Percentiles rank a stretch among this genome's conserved stretches.
These are phyloP conservation scores for Aureobasidium sp. DNA, from an alignment of 2,329 filamentous ascomycete genomes.

Conservation along the genomic window DNA sequence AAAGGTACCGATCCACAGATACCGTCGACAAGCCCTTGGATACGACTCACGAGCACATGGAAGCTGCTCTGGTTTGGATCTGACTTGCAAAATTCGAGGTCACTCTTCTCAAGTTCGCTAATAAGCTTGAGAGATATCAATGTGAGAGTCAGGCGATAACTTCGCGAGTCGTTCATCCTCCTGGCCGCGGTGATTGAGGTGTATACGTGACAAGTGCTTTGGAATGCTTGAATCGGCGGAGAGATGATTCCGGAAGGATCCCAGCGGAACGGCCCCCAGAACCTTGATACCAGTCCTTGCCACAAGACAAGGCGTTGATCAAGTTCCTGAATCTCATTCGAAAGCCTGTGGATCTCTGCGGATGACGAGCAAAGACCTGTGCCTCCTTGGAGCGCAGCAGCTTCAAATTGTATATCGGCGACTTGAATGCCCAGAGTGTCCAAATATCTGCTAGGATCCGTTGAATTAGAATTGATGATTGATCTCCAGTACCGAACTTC, in stretches of 20 bases:
- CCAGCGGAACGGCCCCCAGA: neutral
- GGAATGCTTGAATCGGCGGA: neutral
- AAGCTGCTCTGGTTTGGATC: neutral
- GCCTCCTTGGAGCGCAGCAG: neutral
- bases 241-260: neutral
- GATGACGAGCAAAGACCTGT: neutral
- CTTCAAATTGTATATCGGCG: neutral
- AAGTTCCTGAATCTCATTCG: neutral
- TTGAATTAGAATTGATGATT: neutral
- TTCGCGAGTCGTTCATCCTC: neutral
- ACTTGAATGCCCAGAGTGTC: neutral
- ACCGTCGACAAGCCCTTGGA: neutral
- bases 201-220: neutral
- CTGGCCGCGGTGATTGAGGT: neutral
- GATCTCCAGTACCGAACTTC: constrained; percentile 1
- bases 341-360: neutral
- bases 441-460: neutral
- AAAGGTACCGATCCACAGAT: neutral
- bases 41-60: neutral
- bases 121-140: neutral
- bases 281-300: neutral
- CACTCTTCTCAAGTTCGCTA: neutral
- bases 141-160: neutral
- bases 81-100: neutral
- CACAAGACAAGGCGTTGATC: neutral